phyloP scores from a whole-genome alignment of 2,329 filamentous ascomycete species.

The Fusarium verrucosum region DNA sequence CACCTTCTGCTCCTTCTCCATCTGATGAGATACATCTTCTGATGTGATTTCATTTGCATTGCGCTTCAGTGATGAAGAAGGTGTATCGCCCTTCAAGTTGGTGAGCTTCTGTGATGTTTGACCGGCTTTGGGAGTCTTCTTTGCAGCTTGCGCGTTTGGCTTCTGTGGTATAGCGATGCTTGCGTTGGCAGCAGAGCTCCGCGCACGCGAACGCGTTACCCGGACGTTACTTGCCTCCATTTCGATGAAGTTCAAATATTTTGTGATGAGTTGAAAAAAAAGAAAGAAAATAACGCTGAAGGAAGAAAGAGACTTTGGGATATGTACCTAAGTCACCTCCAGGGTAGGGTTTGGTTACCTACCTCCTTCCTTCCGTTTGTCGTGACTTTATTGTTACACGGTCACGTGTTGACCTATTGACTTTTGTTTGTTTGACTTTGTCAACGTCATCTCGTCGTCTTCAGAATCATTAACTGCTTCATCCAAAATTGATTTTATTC shows the following conservation, averaged over 20 bases:
- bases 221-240: constrained; percentile 12
- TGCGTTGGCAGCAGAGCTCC: not conserved
- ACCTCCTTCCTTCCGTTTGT: no score
- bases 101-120: constrained; percentile 7
- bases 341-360: constrained; percentile 13
- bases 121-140: constrained; percentile 3
- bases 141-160: not conserved
- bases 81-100: constrained; percentile 3
- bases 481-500: not conserved
- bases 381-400: no score
- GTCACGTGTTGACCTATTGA: constrained; percentile 15
- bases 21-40: not conserved
- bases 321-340: constrained; percentile 1
- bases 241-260: not conserved
- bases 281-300: not conserved
- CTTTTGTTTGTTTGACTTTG: not conserved
- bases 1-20: constrained; percentile 17
- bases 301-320: not conserved
- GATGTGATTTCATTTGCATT: constrained; percentile 1
- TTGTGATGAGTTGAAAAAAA: not conserved
- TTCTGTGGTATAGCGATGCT: constrained; percentile 3
- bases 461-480: not conserved
- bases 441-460: not conserved
- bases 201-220: not conserved
- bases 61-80: constrained; percentile 29